Evolutionary conservation across 2,329 filamentous ascomycete genomes (phyloP).

Genomic region (Sporothrix pseudoabietina): DNA sequence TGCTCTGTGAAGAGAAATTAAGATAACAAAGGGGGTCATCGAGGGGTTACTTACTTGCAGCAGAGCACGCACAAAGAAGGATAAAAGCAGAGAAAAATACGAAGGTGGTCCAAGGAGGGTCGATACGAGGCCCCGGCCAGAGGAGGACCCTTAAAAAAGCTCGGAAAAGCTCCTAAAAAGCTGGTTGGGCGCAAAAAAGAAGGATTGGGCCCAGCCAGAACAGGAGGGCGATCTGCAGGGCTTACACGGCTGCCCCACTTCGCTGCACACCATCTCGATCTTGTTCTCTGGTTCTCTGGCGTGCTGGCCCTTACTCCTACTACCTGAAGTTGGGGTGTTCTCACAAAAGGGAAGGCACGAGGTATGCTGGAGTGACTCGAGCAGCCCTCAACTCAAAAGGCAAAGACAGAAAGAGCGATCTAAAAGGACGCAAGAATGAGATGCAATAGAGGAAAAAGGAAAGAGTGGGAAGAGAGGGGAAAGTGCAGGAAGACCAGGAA

Average conservation of each 20-base stretch:
- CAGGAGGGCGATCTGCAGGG: conserved; percentile 27
- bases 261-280: conserved; percentile 26
- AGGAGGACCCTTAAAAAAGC: neutral
- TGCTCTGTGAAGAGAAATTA: neutral
- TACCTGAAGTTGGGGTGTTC: neutral
- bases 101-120: neutral
- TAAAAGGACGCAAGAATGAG: neutral
- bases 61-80: conserved; percentile 1
- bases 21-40: neutral
- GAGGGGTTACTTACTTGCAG: neutral
- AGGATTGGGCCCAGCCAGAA: conserved; percentile 13
- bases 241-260: conserved; percentile 31
- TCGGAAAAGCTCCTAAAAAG: conserved; percentile 2
- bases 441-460: neutral
- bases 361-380: conserved; percentile 4
- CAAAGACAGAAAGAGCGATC: neutral
- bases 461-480: neutral
- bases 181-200: conserved; percentile 9
- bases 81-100: neutral
- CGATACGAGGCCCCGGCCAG: conserved; percentile 9
- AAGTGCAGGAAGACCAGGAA: too few species aligned
- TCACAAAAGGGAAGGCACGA: neutral
- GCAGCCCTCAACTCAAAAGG: neutral
- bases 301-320: neutral
- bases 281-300: neutral